phyloP scores from a whole-genome alignment of 805 yeast species.

The Spathaspora sp. region DNA sequence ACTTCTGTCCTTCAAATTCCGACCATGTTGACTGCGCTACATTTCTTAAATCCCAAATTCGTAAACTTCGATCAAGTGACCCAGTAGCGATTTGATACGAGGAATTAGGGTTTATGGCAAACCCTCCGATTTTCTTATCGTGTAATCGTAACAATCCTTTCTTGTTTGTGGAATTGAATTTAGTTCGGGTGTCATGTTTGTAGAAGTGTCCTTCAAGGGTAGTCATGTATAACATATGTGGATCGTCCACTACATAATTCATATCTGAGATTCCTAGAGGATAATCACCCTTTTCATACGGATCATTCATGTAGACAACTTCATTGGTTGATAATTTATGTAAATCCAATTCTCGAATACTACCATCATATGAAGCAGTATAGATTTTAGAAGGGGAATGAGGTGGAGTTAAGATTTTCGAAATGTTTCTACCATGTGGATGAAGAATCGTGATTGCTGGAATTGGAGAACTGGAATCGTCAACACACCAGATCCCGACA shows the following conservation, averaged over 20 bases:
- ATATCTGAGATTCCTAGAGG: constrained; percentile 72
- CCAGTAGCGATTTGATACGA: constrained; percentile 76
- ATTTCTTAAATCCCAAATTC: constrained; percentile 82
- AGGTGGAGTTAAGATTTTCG: constrained; percentile 55
- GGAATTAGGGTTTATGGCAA: constrained; percentile 68
- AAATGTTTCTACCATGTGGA: constrained; percentile 73
- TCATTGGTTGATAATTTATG: constrained; percentile 57
- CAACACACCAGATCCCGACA: constrained; percentile 85
- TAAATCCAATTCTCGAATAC: constrained; percentile 71
- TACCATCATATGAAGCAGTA: constrained; percentile 85
- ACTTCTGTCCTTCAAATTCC: constrained; percentile 42
- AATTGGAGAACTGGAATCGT: constrained; percentile 30
- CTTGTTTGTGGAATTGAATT: constrained; percentile 22
- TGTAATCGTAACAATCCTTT: constrained; percentile 56
- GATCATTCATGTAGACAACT: constrained; percentile 39
- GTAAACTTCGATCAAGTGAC: constrained; percentile 80
- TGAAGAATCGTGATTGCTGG: constrained; percentile 62
- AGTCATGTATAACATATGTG: constrained; percentile 62
- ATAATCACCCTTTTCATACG: constrained; percentile 41
- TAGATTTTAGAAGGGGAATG: constrained; percentile 51
- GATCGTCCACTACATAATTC: constrained; percentile 44
- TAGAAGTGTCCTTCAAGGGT: constrained; percentile 81
- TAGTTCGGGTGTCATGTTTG: constrained; percentile 61
- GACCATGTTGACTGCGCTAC: constrained; percentile 40
- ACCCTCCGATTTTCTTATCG: constrained; percentile 91